A percentile compares a stretch with the other conserved stretches of the same genome.
These are phyloP conservation scores for Penicillium odoratum DNA, from an alignment of 495 filamentous ascomycete genomes.

Conservation along the genomic window DNA sequence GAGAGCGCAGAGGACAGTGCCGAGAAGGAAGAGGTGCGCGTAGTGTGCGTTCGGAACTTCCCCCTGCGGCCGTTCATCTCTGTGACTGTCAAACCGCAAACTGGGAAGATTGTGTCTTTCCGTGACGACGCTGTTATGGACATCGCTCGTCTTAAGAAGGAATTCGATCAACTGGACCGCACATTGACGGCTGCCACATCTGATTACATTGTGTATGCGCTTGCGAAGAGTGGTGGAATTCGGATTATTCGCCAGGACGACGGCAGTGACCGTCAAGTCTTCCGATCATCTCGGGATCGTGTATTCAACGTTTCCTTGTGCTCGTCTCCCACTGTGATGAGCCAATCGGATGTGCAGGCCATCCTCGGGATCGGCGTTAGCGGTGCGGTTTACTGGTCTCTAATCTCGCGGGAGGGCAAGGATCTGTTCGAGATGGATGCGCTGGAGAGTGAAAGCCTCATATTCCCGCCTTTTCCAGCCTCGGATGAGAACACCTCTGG, in stretches of 20 bases:
- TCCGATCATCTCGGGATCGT: conserved; percentile 81
- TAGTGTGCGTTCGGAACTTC: conserved; percentile 86
- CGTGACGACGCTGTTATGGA: conserved; percentile 75
- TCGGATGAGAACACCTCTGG: conserved; percentile 79
- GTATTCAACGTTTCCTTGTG: conserved; percentile 92
- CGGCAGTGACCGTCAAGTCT: conserved; percentile 83
- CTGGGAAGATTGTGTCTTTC: conserved; percentile 50
- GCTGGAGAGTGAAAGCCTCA: conserved; percentile 73
- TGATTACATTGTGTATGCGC: conserved; percentile 88
- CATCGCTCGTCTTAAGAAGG: conserved; percentile 91
- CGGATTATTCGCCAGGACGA: conserved; percentile 92
- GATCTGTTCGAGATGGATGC: conserved; percentile 72
- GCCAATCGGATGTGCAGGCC: conserved; percentile 61
- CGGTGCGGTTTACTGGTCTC: conserved; percentile 89
- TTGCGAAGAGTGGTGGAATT: conserved; percentile 87
- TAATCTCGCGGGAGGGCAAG: conserved; percentile 66
- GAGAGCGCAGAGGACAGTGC: conserved; percentile 78
- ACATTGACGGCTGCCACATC: conserved; percentile 87
- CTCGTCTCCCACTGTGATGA: conserved; percentile 48
- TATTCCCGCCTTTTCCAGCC: conserved; percentile 75
- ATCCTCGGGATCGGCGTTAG: conserved; percentile 91
- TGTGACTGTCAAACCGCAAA: conserved; percentile 53
- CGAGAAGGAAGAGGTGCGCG: conserved; percentile 62
- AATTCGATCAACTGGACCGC: conserved; percentile 95
- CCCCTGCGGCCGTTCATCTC: conserved; percentile 93